Percentiles rank a stretch among this genome's conserved stretches.
These are phyloP conservation scores for Danielozyma ontarioensis DNA, from an alignment of 805 yeast genomes.

Conservation along the genomic window DNA sequence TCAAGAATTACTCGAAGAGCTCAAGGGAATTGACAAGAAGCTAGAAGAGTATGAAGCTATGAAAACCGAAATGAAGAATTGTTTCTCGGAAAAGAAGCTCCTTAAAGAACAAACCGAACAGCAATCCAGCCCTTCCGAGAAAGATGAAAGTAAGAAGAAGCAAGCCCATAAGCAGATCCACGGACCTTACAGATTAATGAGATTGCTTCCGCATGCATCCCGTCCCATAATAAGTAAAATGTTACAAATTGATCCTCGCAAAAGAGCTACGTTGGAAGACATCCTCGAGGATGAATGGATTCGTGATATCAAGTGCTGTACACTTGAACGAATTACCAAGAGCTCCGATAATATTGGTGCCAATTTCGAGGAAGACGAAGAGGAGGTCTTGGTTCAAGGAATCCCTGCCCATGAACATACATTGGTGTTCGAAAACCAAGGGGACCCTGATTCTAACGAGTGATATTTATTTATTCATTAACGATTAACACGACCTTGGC, in stretches of 20 bases:
- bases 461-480: too few species aligned
- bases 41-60: slow-evolving; percentile 32
- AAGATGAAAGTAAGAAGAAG: slow-evolving; percentile 24
- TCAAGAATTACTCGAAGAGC: slow-evolving; percentile 26
- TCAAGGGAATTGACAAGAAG: slow-evolving; percentile 31
- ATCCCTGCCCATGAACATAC: slow-evolving; percentile 38
- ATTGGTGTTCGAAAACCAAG: slow-evolving; percentile 16
- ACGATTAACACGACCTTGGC: not conserved
- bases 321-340: slow-evolving; percentile 28
- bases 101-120: slow-evolving; percentile 2
- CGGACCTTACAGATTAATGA: slow-evolving; percentile 79
- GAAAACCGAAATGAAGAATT: slow-evolving; percentile 30
- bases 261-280: slow-evolving; percentile 64
- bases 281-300: slow-evolving; percentile 72
- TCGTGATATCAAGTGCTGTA: slow-evolving; percentile 54
- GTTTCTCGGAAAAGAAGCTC: slow-evolving; percentile 18
- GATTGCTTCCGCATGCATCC: slow-evolving; percentile 78
- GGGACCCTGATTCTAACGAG: not conserved
- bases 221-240: slow-evolving; percentile 69
- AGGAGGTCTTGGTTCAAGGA: slow-evolving; percentile 29
- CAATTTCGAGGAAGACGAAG: slow-evolving; percentile 34
- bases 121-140: not conserved
- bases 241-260: slow-evolving; percentile 54
- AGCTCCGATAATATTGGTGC: slow-evolving; percentile 15
- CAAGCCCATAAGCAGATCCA: slow-evolving; percentile 55